Base-by-base conservation (phyloP, 768 basidiomycete genomes). In the Flagelloscypha sp. region DNA sequence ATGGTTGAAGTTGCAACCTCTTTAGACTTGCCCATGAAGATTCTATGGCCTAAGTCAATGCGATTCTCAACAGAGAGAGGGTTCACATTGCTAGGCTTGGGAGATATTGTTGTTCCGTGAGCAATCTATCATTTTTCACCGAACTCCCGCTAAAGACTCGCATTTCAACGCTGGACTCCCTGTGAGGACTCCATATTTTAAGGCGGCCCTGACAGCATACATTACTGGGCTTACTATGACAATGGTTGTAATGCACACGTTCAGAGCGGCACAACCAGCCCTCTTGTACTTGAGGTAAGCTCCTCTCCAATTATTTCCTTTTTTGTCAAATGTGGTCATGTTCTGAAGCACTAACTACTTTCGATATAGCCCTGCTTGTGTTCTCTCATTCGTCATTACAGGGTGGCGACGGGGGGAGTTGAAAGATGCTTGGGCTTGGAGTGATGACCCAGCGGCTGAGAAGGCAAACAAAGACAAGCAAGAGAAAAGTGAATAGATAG, bases 1-100 rank as follows among this genome's bases (percentile, higher is more conserved):
- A 97, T 97, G 93, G 79, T 94, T 16, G 79, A 79, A 46, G 94
- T 98, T 2, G 94, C 94, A 1, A 90, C 82, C 15, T 75, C 68
- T 25, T 71, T 97, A 22, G 89, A 98, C 48, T 79, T 84, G 18
- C 94, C 94, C 13, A 93, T 98, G 62, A 97, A 95, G 59, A 68
- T 98, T 21, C 65, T 93, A 24, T 89, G 82, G 78, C 79, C 87
- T 0, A 88, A 85, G 51, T 79, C 79, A 1, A 41, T 76, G 15
- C 36, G 32, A 1, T 67, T 79, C 45, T 57, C 65, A 4, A 52
- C 58, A 5, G 65, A 55, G 4, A 56, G 67, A 19, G 88, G 87
- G 4, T 84, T 74, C 53, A 83, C 88, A 20, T 82, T 97, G 79
- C 79, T 98, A 20, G 94, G 94, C 2, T 65, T 98, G 1, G 93